A percentile compares a stretch with the other conserved stretches of the same genome.
phyloP scores from a whole-genome alignment of 2,329 filamentous ascomycete species.

The Thielaviopsis cerberus region DNA sequence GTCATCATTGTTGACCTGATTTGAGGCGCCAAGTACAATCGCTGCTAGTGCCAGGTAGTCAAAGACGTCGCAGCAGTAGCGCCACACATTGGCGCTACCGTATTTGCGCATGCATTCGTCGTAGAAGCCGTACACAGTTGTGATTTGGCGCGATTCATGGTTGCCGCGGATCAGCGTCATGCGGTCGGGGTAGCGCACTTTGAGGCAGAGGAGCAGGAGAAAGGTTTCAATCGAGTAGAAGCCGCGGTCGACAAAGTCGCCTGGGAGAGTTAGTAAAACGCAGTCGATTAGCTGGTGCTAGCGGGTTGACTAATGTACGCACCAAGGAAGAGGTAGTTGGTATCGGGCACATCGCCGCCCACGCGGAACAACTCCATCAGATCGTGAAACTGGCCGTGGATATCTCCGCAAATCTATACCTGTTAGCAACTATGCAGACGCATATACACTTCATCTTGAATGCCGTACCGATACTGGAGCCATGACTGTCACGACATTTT shows the following conservation, averaged over 20 bases:
- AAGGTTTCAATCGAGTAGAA: slow-evolving; percentile 98
- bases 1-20: slow-evolving; percentile 39
- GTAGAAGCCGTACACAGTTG: slow-evolving; percentile 94
- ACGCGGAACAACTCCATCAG: slow-evolving; percentile 93
- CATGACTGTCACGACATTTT: slow-evolving; percentile 87
- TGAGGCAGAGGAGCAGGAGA: slow-evolving; percentile 81
- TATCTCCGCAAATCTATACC: slow-evolving; percentile 74
- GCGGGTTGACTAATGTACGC: slow-evolving; percentile 15
- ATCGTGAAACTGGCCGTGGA: slow-evolving; percentile 92
- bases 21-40: slow-evolving; percentile 71
- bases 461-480: slow-evolving; percentile 69
- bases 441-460: not conserved
- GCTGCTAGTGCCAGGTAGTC: slow-evolving; percentile 87
- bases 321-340: slow-evolving; percentile 96
- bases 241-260: slow-evolving; percentile 92
- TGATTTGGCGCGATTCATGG: slow-evolving; percentile 92
- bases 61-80: slow-evolving; percentile 93
- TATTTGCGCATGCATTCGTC: slow-evolving; percentile 94
- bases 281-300: too few species aligned
- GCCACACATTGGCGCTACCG: slow-evolving; percentile 89
- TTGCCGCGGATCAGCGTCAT: slow-evolving; percentile 93
- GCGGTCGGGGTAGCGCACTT: slow-evolving; percentile 91
- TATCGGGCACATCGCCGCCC: slow-evolving; percentile 82
- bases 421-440: slow-evolving; percentile 11
- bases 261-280: slow-evolving; percentile 23